Base-by-base conservation (phyloP, 345 rosid species). In the Reutealis trisperma region DNA sequence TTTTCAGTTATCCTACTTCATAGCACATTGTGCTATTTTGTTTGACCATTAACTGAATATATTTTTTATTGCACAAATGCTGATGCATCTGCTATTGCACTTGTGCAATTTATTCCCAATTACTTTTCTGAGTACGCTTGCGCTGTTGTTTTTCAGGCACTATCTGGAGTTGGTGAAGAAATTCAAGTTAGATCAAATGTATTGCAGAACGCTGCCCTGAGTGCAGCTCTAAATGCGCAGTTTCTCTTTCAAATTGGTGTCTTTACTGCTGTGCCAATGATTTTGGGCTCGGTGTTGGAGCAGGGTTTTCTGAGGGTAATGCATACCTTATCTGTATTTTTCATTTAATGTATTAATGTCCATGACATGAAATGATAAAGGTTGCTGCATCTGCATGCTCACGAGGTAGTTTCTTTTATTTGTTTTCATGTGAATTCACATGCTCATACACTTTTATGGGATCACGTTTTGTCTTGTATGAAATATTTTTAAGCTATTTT, bases 161-260 rank as follows among this genome's bases (percentile, higher is more conserved):
- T 96, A 16, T 96, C 99, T 81, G 99, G 99, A 72, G 90, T 93
- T 76, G 99, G 98, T 77, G 97, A 90, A 83, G 67, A 80, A 61
- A 78, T 96, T 72, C 79, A 80, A 81, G 75, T 2, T 8, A 85
- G 97, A 89, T 94, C 99, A 77, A 42, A 37, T 30, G 77, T 93
- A 75, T 67, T 72, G 13, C 37, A 89, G 12, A 93, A 96, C 76
- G 84, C 87, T 27, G 93, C 99, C 72, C 87, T 96, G 71, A 89
- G 77, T 74, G 86, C 95, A 55, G 99, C 99, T 76, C 70, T 96
- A 74, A 92, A 90, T 88, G 90, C 99, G 5, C 99, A 96, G 84
- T 96, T 96, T 86, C 97, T 96, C 74, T 75, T 96, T 81, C 99
- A 96, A 82, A 93, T 96, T 87, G 97, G 99, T 86, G 78, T 92